Evolutionary conservation across 306 rosid genomes (phyloP), one percentile per base, ranked within the genome.

Genomic region (Leucaena leucocephala): DNA sequence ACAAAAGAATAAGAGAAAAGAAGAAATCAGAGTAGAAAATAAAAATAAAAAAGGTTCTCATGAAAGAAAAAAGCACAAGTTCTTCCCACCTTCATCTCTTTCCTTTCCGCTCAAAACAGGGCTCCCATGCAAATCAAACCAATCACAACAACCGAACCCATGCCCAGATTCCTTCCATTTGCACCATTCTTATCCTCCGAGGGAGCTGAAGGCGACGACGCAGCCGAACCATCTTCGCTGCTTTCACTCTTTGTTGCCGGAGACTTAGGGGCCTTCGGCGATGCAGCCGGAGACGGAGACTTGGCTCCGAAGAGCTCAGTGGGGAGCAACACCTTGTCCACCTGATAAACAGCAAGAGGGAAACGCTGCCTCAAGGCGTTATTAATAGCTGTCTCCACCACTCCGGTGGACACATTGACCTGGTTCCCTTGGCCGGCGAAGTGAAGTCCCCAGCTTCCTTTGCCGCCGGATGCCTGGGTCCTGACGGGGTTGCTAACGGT

Each of bases 401-500:
- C 67, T 0, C 97, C 97, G 2, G 81, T 74, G 2, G 97, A 82
- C 16, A 94, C 93, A 33, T 94, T 94, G 12, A 94, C 88, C 66
- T 94, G 97, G 72, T 88, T 89, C 6, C 91, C 89, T 7, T 89
- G 88, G 27, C 93, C 87, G 10, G 90, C 76, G 87, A 94, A 92
- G 85, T 91, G 80, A 6, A 94, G 91, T 1, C 95, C 98, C 89
- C 92, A 93, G 0, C 77, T 15, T 1, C 91, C 90, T 3, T 82
- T 68, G 1, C 22, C 55, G 10, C 21, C 84, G 0, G 89, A 43
- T 61, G 87, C 90, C 35, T 90, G 88, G 0, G 98, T 94, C 46
- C 93, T 83, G 11, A 89, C 97, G 0, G 98, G 98, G 80, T 94
- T 94, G 38, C 89, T 81, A 2, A 94, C 97, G 0, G 97, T 94